These are phyloP conservation scores for Mentha longifolia DNA, from an alignment of 257 asterid species.

Conservation along the genomic window DNA sequence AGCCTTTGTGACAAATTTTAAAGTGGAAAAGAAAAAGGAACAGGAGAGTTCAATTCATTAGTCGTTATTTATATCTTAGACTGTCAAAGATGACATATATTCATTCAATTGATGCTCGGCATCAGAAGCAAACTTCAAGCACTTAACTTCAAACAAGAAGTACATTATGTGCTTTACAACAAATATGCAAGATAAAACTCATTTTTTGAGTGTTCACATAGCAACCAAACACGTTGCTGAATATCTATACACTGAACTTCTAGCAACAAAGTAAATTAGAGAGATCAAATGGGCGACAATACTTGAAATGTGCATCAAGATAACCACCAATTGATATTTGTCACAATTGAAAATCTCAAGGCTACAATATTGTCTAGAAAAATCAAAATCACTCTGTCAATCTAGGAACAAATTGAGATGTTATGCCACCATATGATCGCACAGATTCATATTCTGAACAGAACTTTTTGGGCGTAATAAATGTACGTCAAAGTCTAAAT, in stretches of 20 bases:
- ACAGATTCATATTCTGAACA: conserved; percentile 7
- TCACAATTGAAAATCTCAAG: conserved; percentile 5
- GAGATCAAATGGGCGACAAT: neutral
- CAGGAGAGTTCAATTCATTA: neutral
- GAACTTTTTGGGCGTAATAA: neutral
- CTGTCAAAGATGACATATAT: conserved; percentile 15
- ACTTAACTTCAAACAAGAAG: conserved; percentile 11
- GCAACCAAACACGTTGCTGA: conserved; percentile 1
- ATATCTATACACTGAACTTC: conserved; percentile 10
- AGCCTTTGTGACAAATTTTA: conserved; percentile 7
- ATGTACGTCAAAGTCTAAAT: neutral
- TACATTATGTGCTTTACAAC: conserved; percentile 8
- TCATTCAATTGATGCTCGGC: neutral
- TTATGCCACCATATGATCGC: conserved; percentile 8
- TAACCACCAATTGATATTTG: neutral
- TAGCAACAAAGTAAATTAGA: conserved; percentile 9
- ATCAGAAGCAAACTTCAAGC: conserved; percentile 20
- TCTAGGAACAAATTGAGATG: neutral
- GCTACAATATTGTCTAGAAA: conserved; percentile 4
- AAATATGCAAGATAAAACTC: conserved; percentile 16
- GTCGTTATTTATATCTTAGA: neutral
- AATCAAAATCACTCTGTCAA: neutral
- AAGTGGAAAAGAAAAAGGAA: neutral
- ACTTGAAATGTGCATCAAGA: neutral
- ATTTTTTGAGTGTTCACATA: conserved; percentile 4